Evolutionary conservation across 306 rosid species (phyloP).

Genomic region (Medicago arabica): DNA sequence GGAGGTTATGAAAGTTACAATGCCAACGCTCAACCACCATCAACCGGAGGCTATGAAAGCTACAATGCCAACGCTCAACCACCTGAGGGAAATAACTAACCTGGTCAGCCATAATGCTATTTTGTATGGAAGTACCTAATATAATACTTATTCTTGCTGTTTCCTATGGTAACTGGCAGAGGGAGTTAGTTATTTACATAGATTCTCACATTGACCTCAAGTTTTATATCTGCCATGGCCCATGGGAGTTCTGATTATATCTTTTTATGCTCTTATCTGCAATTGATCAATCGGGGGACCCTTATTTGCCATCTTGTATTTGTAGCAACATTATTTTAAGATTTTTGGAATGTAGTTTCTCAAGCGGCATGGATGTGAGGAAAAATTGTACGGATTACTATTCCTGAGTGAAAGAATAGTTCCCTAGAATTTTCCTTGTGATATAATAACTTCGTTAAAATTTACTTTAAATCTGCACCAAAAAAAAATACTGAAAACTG

Average conservation of each 20-base stretch:
- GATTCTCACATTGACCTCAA: neutral
- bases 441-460: neutral
- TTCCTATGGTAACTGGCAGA: neutral
- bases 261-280: conserved; percentile 17
- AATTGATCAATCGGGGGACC: conserved; percentile 6
- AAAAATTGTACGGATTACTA: neutral
- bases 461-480: too few species aligned
- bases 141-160: conserved; percentile 17
- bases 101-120: conserved; percentile 36
- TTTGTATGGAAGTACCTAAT: conserved; percentile 3
- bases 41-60: conserved; percentile 52
- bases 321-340: conserved; percentile 14
- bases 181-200: conserved; percentile 1
- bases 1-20: conserved; percentile 55
- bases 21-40: conserved; percentile 49
- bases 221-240: conserved; percentile 16
- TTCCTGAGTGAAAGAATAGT: conserved; percentile 2
- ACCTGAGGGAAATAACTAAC: conserved; percentile 52
- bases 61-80: conserved; percentile 53
- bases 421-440: conserved; percentile 6
- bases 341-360: conserved; percentile 26
- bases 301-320: conserved; percentile 17
- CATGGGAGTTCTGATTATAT: conserved; percentile 6
- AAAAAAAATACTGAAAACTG: neutral
- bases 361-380: conserved; percentile 22